These are phyloP conservation scores for Ceraceosorus guamensis DNA, from an alignment of 1,284 basidiomycete genomes.

Conservation along the genomic window DNA sequence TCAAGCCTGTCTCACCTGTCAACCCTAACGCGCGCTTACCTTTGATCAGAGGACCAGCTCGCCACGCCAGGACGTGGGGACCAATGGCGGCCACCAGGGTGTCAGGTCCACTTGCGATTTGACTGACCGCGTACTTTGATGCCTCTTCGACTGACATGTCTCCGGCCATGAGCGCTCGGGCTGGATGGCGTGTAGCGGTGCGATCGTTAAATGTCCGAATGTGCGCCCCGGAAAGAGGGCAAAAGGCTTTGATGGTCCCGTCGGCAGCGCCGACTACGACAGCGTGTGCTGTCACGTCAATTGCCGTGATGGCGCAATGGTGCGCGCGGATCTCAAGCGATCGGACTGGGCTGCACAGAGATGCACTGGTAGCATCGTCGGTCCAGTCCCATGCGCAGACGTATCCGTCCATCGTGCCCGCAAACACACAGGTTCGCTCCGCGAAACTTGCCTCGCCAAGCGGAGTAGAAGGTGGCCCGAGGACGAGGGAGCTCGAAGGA, in stretches of 20 bases:
- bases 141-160: constrained; percentile 49
- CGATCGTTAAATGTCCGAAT: constrained; percentile 45
- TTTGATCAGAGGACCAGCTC: constrained; percentile 54
- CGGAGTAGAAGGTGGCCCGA: too few relatives aligned
- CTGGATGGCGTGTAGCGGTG: constrained; percentile 50
- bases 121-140: constrained; percentile 56
- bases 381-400: constrained; percentile 32
- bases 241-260: constrained; percentile 62
- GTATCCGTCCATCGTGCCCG: constrained; percentile 34
- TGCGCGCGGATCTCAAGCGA: constrained; percentile 33
- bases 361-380: not conserved
- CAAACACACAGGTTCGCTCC: constrained; percentile 37
- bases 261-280: constrained; percentile 48
- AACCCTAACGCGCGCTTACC: not conserved
- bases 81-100: constrained; percentile 62
- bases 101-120: constrained; percentile 62
- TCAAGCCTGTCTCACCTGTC: not conserved
- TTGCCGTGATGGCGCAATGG: constrained; percentile 30
- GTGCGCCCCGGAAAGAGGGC: constrained; percentile 57
- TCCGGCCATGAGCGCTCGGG: constrained; percentile 56
- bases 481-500: too few relatives aligned
- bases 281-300: constrained; percentile 29
- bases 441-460: constrained; percentile 15
- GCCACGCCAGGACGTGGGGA: constrained; percentile 63
- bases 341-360: constrained; percentile 51